Conservation (phyloP, 2,329 filamentous ascomycete genomes). For the Fusarium paranaense region DNA sequence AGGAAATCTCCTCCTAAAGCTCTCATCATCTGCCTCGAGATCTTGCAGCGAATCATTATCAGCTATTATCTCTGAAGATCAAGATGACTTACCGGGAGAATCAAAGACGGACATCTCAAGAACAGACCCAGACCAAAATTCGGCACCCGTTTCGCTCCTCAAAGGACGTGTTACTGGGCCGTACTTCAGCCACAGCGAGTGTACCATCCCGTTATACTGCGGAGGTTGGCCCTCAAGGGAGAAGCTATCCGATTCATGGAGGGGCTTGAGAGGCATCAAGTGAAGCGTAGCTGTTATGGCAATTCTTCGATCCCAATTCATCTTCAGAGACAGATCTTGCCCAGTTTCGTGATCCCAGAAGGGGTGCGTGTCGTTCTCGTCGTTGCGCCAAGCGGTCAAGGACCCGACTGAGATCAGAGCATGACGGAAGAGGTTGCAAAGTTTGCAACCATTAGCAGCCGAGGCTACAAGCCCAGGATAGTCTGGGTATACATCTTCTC, state of each 20-base stretch:
- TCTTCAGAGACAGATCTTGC: neutral
- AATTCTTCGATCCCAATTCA: neutral
- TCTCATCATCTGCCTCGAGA: neutral
- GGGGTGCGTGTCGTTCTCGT: neutral
- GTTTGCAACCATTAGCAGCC: neutral
- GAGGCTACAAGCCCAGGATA: neutral
- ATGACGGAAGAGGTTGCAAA: neutral
- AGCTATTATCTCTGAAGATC: neutral
- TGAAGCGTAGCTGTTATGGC: neutral
- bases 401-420: neutral
- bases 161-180: neutral
- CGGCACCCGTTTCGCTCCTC: neutral
- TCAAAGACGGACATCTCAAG: neutral
- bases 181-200: neutral
- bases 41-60: neutral
- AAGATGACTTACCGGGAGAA: neutral
- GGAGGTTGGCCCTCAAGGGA: neutral
- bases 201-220: neutral
- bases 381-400: neutral
- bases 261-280: neutral
- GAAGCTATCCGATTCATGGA: neutral
- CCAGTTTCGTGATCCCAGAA: neutral
- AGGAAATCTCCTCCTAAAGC: neutral
- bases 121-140: neutral
- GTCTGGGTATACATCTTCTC: neutral